Percentiles rank a stretch among this genome's conserved stretches.
Evolutionary conservation across 2,329 filamentous ascomycete genomes (phyloP).

Genomic region (Paracoccidioides brasiliensis): DNA sequence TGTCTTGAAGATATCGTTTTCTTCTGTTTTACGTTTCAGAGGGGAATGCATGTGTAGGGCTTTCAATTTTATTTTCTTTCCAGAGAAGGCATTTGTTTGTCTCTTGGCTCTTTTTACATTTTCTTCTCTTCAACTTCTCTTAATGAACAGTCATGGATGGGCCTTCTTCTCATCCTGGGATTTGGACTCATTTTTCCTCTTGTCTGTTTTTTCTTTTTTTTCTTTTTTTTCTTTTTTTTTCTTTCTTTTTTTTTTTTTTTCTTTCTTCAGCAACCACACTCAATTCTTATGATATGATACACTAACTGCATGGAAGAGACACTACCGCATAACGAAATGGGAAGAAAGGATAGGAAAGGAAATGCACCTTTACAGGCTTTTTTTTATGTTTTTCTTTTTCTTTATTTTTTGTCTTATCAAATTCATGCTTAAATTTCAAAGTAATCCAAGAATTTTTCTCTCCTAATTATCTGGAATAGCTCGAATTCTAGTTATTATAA

Average conservation of each 20-base stretch:
- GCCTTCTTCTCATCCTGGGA: neutral
- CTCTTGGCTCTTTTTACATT: too few species aligned
- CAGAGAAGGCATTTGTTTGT: too few species aligned
- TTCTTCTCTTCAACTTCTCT: too few species aligned
- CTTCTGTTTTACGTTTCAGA: too few species aligned
- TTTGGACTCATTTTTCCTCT: neutral
- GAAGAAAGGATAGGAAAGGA: neutral
- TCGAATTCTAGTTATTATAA: too few species aligned
- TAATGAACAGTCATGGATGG: too few species aligned
- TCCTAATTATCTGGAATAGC: neutral
- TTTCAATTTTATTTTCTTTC: too few species aligned
- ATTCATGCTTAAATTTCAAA: neutral
- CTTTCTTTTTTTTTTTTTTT: neutral
- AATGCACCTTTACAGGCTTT: conserved; percentile 1
- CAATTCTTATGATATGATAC: conserved; percentile 2
- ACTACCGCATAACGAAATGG: neutral
- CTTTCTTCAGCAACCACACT: conserved; percentile 1
- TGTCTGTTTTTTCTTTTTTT: neutral
- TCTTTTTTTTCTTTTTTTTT: neutral
- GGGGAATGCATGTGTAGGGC: too few species aligned
- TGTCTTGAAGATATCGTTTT: too few species aligned
- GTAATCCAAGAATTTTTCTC: neutral
- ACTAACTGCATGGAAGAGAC: neutral
- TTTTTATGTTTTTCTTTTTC: neutral
- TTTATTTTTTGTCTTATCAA: neutral